phyloP scores from a whole-genome alignment of 768 basidiomycete genomes.

The Suillus spraguei region DNA sequence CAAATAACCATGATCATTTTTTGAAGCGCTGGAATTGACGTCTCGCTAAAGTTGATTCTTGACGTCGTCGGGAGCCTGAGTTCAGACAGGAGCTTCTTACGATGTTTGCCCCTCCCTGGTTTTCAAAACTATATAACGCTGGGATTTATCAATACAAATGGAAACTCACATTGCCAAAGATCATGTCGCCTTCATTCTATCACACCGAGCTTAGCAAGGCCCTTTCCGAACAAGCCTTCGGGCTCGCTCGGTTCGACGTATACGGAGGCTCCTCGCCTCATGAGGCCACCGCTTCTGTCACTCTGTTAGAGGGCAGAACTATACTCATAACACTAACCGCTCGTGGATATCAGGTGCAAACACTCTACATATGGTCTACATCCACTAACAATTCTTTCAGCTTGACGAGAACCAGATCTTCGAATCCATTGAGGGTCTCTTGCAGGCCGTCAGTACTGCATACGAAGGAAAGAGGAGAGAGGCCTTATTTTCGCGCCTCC shows the following conservation, averaged over 20 bases:
- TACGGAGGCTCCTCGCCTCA: slow-evolving; percentile 37
- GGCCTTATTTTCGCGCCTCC: slow-evolving; percentile 49
- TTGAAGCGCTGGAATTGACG: slow-evolving; percentile 21
- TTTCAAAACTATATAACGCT: slow-evolving; percentile 31
- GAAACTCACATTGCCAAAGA: slow-evolving; percentile 15
- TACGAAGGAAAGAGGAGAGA: slow-evolving; percentile 52
- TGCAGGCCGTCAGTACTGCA: slow-evolving; percentile 55
- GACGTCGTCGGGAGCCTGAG: too few relatives aligned
- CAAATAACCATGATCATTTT: slow-evolving; percentile 23
- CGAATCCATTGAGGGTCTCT: slow-evolving; percentile 63
- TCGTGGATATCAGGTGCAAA: slow-evolving; percentile 57
- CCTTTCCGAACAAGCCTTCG: slow-evolving; percentile 61
- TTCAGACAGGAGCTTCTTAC: slow-evolving; percentile 17
- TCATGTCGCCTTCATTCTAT: slow-evolving; percentile 33
- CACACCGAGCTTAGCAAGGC: slow-evolving; percentile 54
- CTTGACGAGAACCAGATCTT: slow-evolving; percentile 36
- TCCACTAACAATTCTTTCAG: slow-evolving; percentile 22
- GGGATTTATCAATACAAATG: slow-evolving; percentile 20
- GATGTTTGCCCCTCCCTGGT: slow-evolving; percentile 31
- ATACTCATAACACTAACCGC: slow-evolving; percentile 50
- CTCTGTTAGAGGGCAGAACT: slow-evolving; percentile 55
- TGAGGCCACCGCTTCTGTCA: slow-evolving; percentile 56
- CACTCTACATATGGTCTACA: slow-evolving; percentile 6
- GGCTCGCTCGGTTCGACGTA: slow-evolving; percentile 50
- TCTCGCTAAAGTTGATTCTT: slow-evolving; percentile 19